Evolutionary conservation across 2,329 filamentous ascomycete genomes (phyloP), one percentile per base, ranked within the genome.

Genomic region (Monilinia aucupariae): DNA sequence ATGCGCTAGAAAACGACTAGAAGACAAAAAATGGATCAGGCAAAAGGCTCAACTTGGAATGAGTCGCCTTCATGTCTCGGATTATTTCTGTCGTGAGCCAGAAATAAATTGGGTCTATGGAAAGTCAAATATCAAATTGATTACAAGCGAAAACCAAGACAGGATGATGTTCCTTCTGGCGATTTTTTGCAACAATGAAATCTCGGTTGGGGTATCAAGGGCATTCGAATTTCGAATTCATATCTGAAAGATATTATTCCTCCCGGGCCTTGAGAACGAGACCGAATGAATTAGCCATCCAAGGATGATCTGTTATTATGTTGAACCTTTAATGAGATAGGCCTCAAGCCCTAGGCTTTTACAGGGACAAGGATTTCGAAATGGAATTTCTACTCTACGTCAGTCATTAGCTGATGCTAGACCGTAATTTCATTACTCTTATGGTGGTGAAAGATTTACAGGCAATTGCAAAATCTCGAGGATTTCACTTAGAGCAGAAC

Each of bases 231-330:
- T 13, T 17, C 41, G 41, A 17, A 45, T 47, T 25, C 27, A 17
- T 34, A 34, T 32, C n/a, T 22, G 13, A 25, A 37, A 47, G 54
- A 30, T 10, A 47, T 30, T n/a, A 13, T 41, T 34, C n/a, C 41
- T 25, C 25, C n/a, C 43, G 17, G n/a, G n/a, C 25, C 25, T 34
- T 12, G 41, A 34, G 54, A 47, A 58, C 47, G 47, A n/a, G 58
- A 45, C 58, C 39, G 37, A 34, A 55, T 55, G 59, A 20, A 25
- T 43, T n/a, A 50, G 25, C 9, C 20, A 48, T 39, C 30, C 51
- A 58, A 62, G 41, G 52, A 49, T 56, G 43, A 22, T 20, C 13
- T 62, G 43, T 56, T 34, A 62, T 62, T 22, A 62, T 62, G 51
- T 62, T 56, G 56, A 37, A 9, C 32, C 41, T 56, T 32, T 22